phyloP scores from a whole-genome alignment of 2,329 filamentous ascomycete genomes.

The Monilinia polystroma region DNA sequence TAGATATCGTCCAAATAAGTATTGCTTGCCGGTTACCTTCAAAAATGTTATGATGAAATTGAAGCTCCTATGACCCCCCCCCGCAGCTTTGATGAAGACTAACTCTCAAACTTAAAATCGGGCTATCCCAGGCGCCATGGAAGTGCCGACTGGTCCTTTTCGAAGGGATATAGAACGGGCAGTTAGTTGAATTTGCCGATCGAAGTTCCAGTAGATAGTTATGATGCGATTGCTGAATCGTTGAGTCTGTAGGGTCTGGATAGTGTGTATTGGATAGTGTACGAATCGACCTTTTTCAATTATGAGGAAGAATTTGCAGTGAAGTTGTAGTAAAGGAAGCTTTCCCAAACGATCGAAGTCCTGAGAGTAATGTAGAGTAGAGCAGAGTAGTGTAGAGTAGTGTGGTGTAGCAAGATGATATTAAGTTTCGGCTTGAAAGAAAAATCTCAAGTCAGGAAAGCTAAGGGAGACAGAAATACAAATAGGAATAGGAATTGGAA shows the following conservation, averaged over 20 bases:
- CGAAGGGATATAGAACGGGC: background rate
- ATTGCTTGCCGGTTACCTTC: too few relatives aligned
- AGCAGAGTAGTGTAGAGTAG: background rate
- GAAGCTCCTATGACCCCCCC: background rate
- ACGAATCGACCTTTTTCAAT: background rate
- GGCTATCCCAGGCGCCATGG: background rate
- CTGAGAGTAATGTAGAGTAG: background rate
- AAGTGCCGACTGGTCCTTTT: background rate
- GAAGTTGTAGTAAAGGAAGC: background rate
- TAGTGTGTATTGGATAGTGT: background rate
- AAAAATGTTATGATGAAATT: too few relatives aligned
- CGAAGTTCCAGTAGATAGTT: background rate
- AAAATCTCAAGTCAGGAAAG: background rate
- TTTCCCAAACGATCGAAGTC: slow-evolving; percentile 17
- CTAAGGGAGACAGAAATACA: background rate
- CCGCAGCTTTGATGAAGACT: background rate
- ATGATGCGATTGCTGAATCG: background rate
- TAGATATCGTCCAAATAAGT: background rate
- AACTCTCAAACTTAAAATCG: background rate
- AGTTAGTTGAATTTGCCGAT: background rate
- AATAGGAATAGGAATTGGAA: background rate
- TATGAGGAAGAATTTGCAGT: background rate
- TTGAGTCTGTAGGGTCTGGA: background rate
- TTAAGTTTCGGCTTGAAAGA: background rate
- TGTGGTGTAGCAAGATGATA: background rate